Base-by-base conservation (phyloP, 208 protist genomes). In the Wallacemonas sp. region DNA sequence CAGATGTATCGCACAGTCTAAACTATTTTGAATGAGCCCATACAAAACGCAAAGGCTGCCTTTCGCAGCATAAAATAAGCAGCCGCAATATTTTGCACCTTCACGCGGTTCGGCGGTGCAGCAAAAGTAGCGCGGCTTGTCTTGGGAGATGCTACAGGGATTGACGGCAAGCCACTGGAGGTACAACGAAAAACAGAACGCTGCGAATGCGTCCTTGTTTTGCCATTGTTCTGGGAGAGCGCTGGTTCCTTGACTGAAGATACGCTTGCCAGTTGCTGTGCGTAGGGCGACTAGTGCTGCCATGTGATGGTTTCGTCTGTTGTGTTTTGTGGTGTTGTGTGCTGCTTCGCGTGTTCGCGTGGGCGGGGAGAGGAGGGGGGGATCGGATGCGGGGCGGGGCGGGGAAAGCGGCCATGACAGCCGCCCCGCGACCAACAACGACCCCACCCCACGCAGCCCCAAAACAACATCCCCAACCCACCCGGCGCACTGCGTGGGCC, bases 111-210 rank as follows among this genome's bases (percentile, higher is more conserved):
- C 32, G 14, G 4, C 12, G 4, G n/a, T 6, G 19, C 52, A 58
- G 29, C 52, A 58, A 58, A 41, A 58, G 11, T 2, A n/a, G 52
- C n/a, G 32, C 17, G 52, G 32, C 12, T 34, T 5, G 11, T 26
- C 8, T 5, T 58, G 3, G 14, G 52, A 39, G 17, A 2, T 14
- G 52, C 1, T 58, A 30, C 8, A 2, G 3, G 52, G 30, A 30
- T 24, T 19, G 8, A 58, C 32, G 26, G 52, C 52, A 14, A 11
- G 4, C 52, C 52, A 58, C 32, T 58, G 52, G n/a, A 58, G 52
- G n/a, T 41, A 58, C 52, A 58, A 6, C 2, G 52, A 58, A 27
- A 58, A 58, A n/a, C 52, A 58, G 19, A 58, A 58, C 17, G 52
- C 52, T 9, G 52, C 6, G 19, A 58, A 58, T 19, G 52, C 52